Base-by-base conservation (phyloP, 352 stramenopile genomes). In the Aphanomyces stellatus region DNA sequence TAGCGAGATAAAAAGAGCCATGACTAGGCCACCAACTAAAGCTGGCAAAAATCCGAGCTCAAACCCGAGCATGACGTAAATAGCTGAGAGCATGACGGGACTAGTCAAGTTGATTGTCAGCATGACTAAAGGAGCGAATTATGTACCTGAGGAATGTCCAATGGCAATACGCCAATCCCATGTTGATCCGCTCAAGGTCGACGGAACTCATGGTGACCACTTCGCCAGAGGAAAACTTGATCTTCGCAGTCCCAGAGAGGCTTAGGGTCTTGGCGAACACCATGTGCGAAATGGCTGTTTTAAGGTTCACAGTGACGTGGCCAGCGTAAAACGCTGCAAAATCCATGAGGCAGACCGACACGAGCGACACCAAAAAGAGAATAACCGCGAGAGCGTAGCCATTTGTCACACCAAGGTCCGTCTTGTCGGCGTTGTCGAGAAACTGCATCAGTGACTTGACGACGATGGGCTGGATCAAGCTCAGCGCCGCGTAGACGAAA, bases 391-490 rank as follows among this genome's bases (percentile, higher is more conserved):
- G 65, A 0, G 51, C 65, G 51, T 88, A n/a, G n/a, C n/a, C n/a
- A n/a, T n/a, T n/a, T n/a, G n/a, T n/a, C n/a, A n/a, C n/a, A n/a
- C n/a, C n/a, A n/a, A n/a, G n/a, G 0, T 27, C 72, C 3, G 81
- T 81, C n/a, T 24, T 41, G 37, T 64, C 55, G 2, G 34, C 15
- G 2, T 43, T 11, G 2, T 83, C 55, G 11, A 88, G 56, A 53
- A 64, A 76, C 56, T 85, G 48, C 8, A 88, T 55, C 51, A 88
- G 76, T 34, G 76, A 70, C 53, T 86, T 86, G 71, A 88, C 83
- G 19, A 88, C 25, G 53, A 88, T 73, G 13, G 78, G 77, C 70
- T 80, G 74, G 34, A 81, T 27, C 10, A 84, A 65, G 6, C 69
- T 79, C 17, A 81, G 65, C 8, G 51, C 64, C 5, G 61, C 73